Evolutionary conservation across 2,329 filamentous ascomycete genomes (phyloP), one percentile per base, ranked within the genome.

Genomic region (Botrytis byssoidea): DNA sequence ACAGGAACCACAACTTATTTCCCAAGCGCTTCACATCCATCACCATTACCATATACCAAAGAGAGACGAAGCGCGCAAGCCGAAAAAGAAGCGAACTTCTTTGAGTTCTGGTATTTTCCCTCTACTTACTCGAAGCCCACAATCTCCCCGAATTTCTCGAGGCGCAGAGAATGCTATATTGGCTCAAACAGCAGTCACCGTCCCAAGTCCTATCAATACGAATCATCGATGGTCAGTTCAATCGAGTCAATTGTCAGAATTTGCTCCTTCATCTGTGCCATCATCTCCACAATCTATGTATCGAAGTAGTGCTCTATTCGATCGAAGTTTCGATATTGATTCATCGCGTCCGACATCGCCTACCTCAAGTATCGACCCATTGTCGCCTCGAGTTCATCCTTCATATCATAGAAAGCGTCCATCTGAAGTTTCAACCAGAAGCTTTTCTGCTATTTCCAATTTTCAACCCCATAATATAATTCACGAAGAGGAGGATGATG

Each of bases 21-120:
- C 92, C 0, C 92, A 93, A 79, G 93, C 96, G 79, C 84, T 98
- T 22, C 95, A 98, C 79, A 93, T 98, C 64, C 95, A 98, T 80
- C 95, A 98, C 79, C 95, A 98, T 81, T 97, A 97, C 80, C 94
- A 98, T 77, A 88, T 91, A 18, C 84, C 90, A 1, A 83, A 87
- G 71, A 91, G 90, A 81, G 85, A 87, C 32, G 90, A 92, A 74
- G 80, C 82, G 25, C 88, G 88, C 77, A 90, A 90, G 74, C 85
- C 88, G 14, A 93, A 90, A 83, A 97, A 93, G 83, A 92, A 91
- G 84, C 90, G 93, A 2, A 88, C 89, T 46, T 86, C 89, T 35
- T 83, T 93, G 16, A 88, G 87, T 20, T 85, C 90, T 0, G 86
- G 87, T 44, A 82, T 91, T 25, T 88, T 94, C 69, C 89, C 90